Conservation (phyloP, 2,329 filamentous ascomycete species). For the Fusarium xyrophilum region DNA sequence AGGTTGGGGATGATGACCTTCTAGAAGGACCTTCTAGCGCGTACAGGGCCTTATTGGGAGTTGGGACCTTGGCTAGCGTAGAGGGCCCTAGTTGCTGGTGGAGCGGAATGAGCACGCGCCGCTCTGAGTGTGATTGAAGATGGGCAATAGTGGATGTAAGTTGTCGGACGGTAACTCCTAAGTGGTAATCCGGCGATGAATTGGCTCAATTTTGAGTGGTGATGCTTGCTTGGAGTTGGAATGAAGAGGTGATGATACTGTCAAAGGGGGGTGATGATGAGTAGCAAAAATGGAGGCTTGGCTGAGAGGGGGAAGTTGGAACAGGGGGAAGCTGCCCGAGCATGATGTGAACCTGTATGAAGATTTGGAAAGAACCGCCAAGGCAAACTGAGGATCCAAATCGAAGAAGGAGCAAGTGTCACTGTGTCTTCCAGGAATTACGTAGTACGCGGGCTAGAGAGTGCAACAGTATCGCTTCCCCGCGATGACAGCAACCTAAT, state of each 20-base stretch:
- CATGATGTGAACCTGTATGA: constrained; percentile 2
- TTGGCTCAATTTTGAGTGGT: constrained; percentile 37
- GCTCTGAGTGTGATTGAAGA: constrained; percentile 31
- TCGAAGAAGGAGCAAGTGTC: neutral
- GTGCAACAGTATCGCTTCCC: constrained; percentile 25
- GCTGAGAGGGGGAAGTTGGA: constrained; percentile 2
- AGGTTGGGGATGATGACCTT: constrained; percentile 38
- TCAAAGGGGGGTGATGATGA: constrained; percentile 6
- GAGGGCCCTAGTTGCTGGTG: constrained; percentile 30
- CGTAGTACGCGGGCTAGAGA: neutral
- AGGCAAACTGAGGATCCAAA: neutral
- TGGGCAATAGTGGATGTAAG: constrained; percentile 29
- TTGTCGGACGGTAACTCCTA: constrained; percentile 24
- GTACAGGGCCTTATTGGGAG: constrained; percentile 31
- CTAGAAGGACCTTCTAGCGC: constrained; percentile 43
- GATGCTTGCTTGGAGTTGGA: constrained; percentile 17
- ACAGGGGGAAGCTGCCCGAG: constrained; percentile 1
- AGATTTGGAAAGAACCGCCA: constrained; percentile 9
- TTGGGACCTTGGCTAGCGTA: constrained; percentile 4
- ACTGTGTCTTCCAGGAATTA: neutral
- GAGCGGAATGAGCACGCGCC: constrained; percentile 29
- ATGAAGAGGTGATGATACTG: constrained; percentile 1
- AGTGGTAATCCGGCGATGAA: constrained; percentile 26
- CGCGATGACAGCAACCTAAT: constrained; percentile 24
- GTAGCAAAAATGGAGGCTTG: constrained; percentile 9